A percentile compares a stretch with the other conserved stretches of the same genome.
phyloP scores from a whole-genome alignment of 192 early-diverging fungal genomes.

The Obelidium mucronatum region DNA sequence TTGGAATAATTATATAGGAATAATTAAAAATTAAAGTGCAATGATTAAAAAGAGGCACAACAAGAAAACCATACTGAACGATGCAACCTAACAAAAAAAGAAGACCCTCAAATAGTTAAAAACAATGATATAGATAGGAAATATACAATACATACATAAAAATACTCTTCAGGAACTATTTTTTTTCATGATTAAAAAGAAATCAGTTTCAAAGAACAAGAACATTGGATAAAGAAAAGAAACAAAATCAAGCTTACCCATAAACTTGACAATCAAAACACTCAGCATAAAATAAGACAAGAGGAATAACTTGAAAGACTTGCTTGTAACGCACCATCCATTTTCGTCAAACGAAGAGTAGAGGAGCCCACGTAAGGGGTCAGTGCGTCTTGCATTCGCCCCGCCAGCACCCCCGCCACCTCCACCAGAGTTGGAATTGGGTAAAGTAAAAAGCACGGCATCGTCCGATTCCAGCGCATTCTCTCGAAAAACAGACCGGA shows the following conservation, averaged over 20 bases:
- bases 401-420: background rate
- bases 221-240: background rate
- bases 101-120: too few relatives aligned
- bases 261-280: background rate
- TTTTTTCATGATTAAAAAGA: too few relatives aligned
- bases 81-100: background rate
- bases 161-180: background rate
- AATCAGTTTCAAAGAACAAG: too few relatives aligned
- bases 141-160: conserved; percentile 29
- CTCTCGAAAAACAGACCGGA: conserved; percentile 68
- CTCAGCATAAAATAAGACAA: background rate
- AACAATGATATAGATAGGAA: too few relatives aligned
- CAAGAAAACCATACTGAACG: background rate
- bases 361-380: too few relatives aligned
- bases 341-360: background rate
- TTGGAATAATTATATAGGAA: background rate
- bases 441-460: conserved; percentile 70
- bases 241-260: background rate
- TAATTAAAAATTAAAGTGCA: conserved; percentile 1
- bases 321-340: background rate
- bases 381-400: background rate
- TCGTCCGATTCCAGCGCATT: conserved; percentile 72
- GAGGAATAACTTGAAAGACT: background rate
- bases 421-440: conserved; percentile 17
- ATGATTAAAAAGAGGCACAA: too few relatives aligned